Evolutionary conservation across 163 green algal species (phyloP).

Genomic region (Scenedesmus sp.): DNA sequence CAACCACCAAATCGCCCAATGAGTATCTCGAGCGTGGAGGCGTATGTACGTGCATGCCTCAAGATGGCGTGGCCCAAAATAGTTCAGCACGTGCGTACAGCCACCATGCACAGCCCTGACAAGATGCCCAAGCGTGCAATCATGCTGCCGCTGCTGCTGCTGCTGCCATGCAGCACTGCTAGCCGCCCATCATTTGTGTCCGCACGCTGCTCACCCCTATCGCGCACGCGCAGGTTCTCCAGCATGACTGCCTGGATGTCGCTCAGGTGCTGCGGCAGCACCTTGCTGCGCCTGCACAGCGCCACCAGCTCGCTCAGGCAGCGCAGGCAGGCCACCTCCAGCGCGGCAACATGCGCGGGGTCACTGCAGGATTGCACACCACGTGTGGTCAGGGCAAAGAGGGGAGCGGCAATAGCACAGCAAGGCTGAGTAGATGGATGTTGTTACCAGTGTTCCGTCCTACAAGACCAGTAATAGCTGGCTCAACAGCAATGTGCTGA

Average conservation of each 20-base stretch:
- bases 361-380: not conserved
- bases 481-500: too few species aligned
- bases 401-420: too few species aligned
- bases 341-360: conserved; percentile 43
- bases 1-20: too few species aligned
- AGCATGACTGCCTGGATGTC: conserved; percentile 58
- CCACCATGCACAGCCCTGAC: too few species aligned
- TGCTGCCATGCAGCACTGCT: not conserved
- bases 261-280: conserved; percentile 61
- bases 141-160: not conserved
- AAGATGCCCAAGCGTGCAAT: too few species aligned
- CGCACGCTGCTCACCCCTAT: conserved; percentile 9
- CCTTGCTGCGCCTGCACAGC: conserved; percentile 57
- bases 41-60: too few species aligned
- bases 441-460: too few species aligned
- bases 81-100: too few species aligned
- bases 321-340: conserved; percentile 57
- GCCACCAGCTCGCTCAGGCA: conserved; percentile 55
- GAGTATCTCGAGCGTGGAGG: too few species aligned
- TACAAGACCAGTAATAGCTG: too few species aligned
- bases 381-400: not conserved
- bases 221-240: conserved; percentile 45
- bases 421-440: not conserved
- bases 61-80: too few species aligned
- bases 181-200: not conserved